These are phyloP conservation scores for Chaetomium sp. DNA, from an alignment of 2,329 filamentous ascomycete species.

Conservation along the genomic window DNA sequence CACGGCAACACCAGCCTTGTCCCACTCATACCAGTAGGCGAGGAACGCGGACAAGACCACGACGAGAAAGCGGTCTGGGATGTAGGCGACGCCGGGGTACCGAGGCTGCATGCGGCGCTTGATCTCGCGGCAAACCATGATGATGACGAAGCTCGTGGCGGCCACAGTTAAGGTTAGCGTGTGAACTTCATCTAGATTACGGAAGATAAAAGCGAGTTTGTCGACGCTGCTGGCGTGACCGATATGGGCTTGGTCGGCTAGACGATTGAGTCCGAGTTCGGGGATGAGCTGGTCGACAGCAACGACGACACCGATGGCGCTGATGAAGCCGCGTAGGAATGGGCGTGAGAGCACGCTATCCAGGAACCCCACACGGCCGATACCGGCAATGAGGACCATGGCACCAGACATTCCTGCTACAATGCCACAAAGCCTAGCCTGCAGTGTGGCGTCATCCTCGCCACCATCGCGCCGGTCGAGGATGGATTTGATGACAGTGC, in stretches of 20 bases:
- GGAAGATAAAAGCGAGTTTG: constrained; percentile 78
- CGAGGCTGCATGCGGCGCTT: constrained; percentile 80
- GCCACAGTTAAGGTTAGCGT: constrained; percentile 75
- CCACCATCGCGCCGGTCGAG: constrained; percentile 67
- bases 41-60: constrained; percentile 83
- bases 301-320: constrained; percentile 94
- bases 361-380: constrained; percentile 85
- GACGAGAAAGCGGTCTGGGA: constrained; percentile 89
- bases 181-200: constrained; percentile 68
- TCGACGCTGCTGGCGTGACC: constrained; percentile 83
- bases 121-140: constrained; percentile 86
- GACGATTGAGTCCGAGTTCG: constrained; percentile 73
- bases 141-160: constrained; percentile 77
- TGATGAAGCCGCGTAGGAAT: constrained; percentile 94
- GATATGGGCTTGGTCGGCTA: constrained; percentile 65
- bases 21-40: constrained; percentile 76
- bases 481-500: constrained; percentile 78
- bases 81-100: constrained; percentile 78
- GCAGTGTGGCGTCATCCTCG: constrained; percentile 60
- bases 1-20: constrained; percentile 76
- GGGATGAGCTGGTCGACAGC: constrained; percentile 92
- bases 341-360: constrained; percentile 93
- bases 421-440: constrained; percentile 83
- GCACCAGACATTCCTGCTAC: constrained; percentile 85
- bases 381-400: constrained; percentile 83